Percentiles rank a stretch among this genome's conserved stretches.
Conservation (phyloP, 2,329 filamentous ascomycete genomes). For the Paramyrothecium roridum region DNA sequence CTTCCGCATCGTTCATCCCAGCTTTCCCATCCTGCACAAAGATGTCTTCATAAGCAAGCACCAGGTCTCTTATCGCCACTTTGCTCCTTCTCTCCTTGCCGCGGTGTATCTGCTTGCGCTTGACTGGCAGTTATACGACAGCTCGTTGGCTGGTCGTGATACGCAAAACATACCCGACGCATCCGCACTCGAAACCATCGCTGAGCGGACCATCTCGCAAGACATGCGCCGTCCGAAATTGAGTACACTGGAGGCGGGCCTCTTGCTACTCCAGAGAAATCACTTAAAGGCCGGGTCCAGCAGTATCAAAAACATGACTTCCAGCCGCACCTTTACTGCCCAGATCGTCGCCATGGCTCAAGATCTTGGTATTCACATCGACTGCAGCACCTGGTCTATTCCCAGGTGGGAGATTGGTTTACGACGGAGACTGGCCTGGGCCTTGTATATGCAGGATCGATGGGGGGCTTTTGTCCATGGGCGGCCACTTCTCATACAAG, state of each 20-base stretch:
- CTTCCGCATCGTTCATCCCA: slow-evolving; percentile 59
- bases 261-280: slow-evolving; percentile 49
- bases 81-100: slow-evolving; percentile 56
- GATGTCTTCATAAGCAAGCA: slow-evolving; percentile 62
- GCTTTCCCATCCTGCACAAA: slow-evolving; percentile 58
- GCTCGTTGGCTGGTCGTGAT: slow-evolving; percentile 37
- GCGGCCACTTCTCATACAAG: slow-evolving; percentile 50
- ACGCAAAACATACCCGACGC: slow-evolving; percentile 23
- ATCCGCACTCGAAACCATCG: slow-evolving; percentile 32
- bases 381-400: slow-evolving; percentile 60
- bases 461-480: slow-evolving; percentile 58
- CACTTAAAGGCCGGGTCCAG: slow-evolving; percentile 31
- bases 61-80: slow-evolving; percentile 51
- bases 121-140: slow-evolving; percentile 59
- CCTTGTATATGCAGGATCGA: slow-evolving; percentile 63
- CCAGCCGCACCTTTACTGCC: slow-evolving; percentile 44
- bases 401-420: slow-evolving; percentile 61
- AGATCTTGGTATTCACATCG: slow-evolving; percentile 57
- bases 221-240: slow-evolving; percentile 51
- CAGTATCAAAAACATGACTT: slow-evolving; percentile 15
- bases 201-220: slow-evolving; percentile 40
- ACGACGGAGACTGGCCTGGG: slow-evolving; percentile 61
- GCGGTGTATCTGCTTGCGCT: slow-evolving; percentile 62
- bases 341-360: slow-evolving; percentile 56
- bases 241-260: slow-evolving; percentile 51